Evolutionary conservation across 2,329 filamentous ascomycete species (phyloP), one percentile per base, ranked within the genome.

Genomic region (Colletotrichum lini): DNA sequence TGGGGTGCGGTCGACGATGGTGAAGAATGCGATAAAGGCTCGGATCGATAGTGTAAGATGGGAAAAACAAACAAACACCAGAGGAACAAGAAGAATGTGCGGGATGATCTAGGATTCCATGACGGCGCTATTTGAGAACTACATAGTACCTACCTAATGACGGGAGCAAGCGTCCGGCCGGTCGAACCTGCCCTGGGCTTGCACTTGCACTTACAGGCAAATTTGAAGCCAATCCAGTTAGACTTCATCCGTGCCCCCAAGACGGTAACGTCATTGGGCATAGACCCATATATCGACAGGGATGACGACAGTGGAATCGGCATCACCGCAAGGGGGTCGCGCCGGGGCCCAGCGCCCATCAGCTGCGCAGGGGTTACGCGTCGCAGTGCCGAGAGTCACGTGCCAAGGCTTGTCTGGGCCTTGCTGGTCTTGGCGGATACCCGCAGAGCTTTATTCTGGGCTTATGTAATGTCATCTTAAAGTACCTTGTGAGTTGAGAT

Each of bases 331-430:
- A 60, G 40, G 64, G 45, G 54, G 4, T 12, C 15, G 23, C 26
- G 18, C n/a, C n/a, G 12, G 54, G 60, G 30, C 44, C 18, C 61
- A 42, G 52, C 60, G 21, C 30, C 49, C 44, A n/a, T 45, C 56
- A 67, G 50, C 53, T 44, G 54, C 9, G 21, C 12, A 65, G 62
- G 62, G 52, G 58, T 56, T 69, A 72, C 69, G 69, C 69, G 65
- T 72, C 65, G n/a, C 53, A 58, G 40, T 63, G 58, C 65, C 57
- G 58, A 68, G 21, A 53, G 59, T 72, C 69, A 72, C 69, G 69
- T 69, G 69, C 65, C 65, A 72, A 68, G 65, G 18, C 69, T 50
- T 50, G 65, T 54, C 40, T 49, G 26, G 42, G 42, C 16, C 35
- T 18, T 42, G 16, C 26, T 12, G 6, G 54, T 38, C 62, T 67